Conservation (phyloP, 306 rosid genomes). For the Casuarina glauca region DNA sequence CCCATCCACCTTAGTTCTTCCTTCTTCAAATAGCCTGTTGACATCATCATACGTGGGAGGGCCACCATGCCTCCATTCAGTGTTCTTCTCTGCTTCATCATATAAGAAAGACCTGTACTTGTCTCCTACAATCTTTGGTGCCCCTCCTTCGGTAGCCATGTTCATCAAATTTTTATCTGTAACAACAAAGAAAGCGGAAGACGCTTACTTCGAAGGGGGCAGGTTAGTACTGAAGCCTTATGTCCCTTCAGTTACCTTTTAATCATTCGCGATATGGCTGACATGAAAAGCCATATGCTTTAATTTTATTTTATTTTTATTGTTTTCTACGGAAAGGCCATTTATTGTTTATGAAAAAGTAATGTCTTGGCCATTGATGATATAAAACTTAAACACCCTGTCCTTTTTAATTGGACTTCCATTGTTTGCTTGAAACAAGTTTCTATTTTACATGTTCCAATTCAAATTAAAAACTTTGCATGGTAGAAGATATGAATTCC, state of each 20-base stretch:
- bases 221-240: too few species aligned
- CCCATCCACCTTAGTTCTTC: conserved; percentile 56
- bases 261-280: too few species aligned
- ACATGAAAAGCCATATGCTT: too few species aligned
- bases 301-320: background rate
- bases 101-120: conserved; percentile 58
- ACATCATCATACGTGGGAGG: conserved; percentile 59
- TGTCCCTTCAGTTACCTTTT: too few species aligned
- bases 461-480: background rate
- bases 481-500: background rate
- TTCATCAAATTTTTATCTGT: too few species aligned
- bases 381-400: too few species aligned
- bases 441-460: background rate
- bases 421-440: background rate
- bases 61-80: conserved; percentile 66
- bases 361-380: too few species aligned
- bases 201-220: too few species aligned
- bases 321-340: background rate
- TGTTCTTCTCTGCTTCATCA: conserved; percentile 34
- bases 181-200: too few species aligned
- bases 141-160: conserved; percentile 31
- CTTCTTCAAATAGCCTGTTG: conserved; percentile 65
- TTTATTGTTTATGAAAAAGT: background rate
- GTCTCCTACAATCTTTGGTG: conserved; percentile 28
- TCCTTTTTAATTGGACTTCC: background rate